Percentiles rank a stretch among this genome's conserved stretches.
phyloP scores from a whole-genome alignment of 2,329 filamentous ascomycete species.

The Pseudocercospora fijiensis region DNA sequence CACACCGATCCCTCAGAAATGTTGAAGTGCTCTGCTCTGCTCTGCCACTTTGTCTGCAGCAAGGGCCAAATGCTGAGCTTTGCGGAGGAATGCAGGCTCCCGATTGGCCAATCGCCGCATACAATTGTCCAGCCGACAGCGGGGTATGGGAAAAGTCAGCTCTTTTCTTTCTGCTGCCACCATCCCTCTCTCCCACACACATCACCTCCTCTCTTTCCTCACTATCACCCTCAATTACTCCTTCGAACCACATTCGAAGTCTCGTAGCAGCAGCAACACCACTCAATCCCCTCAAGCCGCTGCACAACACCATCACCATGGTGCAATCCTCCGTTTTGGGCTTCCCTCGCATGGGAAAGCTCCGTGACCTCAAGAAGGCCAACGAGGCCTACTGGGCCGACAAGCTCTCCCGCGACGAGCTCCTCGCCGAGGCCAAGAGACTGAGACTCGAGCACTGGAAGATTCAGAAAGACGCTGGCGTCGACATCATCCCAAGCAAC shows the following conservation, averaged over 20 bases:
- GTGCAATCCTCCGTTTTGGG: constrained; percentile 73
- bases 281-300: constrained; percentile 6
- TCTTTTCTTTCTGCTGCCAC: background rate
- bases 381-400: constrained; percentile 97
- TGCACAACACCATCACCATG: constrained; percentile 40
- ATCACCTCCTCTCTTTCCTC: background rate
- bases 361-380: constrained; percentile 99
- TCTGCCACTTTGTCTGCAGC: background rate
- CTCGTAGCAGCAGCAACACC: constrained; percentile 5
- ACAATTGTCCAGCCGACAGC: constrained; percentile 3
- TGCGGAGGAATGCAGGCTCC: background rate
- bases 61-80: background rate
- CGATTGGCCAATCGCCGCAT: background rate
- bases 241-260: background rate
- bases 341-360: constrained; percentile 97
- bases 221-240: constrained; percentile 1
- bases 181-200: constrained; percentile 1
- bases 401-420: constrained; percentile 88
- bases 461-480: constrained; percentile 97
- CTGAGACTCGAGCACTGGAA: constrained; percentile 97
- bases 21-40: background rate
- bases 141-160: constrained; percentile 6
- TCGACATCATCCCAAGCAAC: constrained; percentile 97
- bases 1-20: background rate
- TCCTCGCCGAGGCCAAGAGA: constrained; percentile 92